Base-by-base conservation (phyloP, 1,139 yeast species). In the Nakaseomyces uthaithaninus region DNA sequence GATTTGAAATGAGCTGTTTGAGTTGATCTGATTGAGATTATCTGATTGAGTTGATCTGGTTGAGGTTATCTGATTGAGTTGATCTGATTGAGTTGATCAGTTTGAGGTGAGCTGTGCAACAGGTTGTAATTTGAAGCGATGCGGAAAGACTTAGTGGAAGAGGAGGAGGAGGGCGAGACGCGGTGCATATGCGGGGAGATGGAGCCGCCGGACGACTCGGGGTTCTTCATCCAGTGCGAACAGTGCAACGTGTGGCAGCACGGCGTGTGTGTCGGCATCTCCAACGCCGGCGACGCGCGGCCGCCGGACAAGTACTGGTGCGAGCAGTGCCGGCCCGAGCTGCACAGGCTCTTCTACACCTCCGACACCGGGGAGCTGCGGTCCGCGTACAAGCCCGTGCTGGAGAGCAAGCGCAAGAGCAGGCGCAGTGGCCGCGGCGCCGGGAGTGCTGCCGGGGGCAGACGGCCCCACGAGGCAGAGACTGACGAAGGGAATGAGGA, bases 241-340 rank as follows among this genome's bases (percentile, higher is more conserved):
- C 71, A 74, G 47, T 91, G 98, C 64, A 78, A 86, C 19, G 95
- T 81, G 9, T 91, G 97, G 98, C 97, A 91, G 63, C 98, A 91
- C 60, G 97, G 96, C 3, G 87, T 71, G 63, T 91, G 98, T 66
- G 96, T 91, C 31, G 94, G 95, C 1, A 58, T 58, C 18, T 43
- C 48, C 46, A 74, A 46, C 16, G 54, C 74, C 38, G 83, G 78
- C 49, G 80, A 76, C 25, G 41, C 25, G 16, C 80, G 75, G 42
- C 86, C 86, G 0, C 95, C 95, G 2, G 95, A 87, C 45, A 83
- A 83, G 59, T 89, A 89, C 62, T 85, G 86, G 83, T 89, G 97
- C 68, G 98, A 91, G 58, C 63, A 67, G 52, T 91, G 97, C 65
- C 76, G 80, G 49, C 95, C 95, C 0, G 89, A 82, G 35, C 65